These are phyloP conservation scores for Camellia granthamiana DNA, from an alignment of 148 eudicot species.

Conservation along the genomic window DNA sequence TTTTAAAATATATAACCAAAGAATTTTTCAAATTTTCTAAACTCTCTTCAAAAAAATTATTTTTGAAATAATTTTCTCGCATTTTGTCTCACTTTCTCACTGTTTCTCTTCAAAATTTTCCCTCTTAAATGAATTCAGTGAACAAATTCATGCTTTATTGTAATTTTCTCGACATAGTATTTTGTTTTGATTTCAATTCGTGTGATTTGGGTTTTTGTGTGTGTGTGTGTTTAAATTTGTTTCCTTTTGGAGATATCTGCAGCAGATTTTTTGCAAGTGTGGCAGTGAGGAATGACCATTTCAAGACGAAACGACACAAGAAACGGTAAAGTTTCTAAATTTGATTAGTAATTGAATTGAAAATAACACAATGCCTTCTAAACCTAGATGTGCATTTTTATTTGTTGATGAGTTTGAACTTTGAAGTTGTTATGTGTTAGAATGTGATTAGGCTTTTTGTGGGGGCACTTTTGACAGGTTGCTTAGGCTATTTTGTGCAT, in stretches of 20 bases:
- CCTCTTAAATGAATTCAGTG: background rate
- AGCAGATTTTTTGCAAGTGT: conserved; percentile 70
- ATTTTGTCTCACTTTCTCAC: background rate
- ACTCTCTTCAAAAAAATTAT: too few relatives aligned
- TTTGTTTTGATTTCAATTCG: background rate
- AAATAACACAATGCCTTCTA: too few relatives aligned
- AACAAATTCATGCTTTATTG: conserved; percentile 2
- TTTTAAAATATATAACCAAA: too few relatives aligned
- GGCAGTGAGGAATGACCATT: conserved; percentile 73
- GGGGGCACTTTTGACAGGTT: background rate
- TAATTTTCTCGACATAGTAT: conserved; percentile 16
- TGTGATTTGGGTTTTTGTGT: background rate
- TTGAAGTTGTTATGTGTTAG: background rate
- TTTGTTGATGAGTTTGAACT: background rate
- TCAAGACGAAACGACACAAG: conserved; percentile 76
- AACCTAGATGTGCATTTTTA: background rate
- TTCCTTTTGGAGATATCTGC: conserved; percentile 10
- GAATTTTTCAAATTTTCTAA: too few relatives aligned
- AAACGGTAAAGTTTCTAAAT: conserved; percentile 48
- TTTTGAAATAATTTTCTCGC: too few relatives aligned
- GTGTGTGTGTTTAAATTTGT: background rate
- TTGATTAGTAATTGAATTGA: too few relatives aligned
- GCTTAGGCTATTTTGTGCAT: too few relatives aligned
- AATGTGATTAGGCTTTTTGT: background rate
- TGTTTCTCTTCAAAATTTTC: background rate